Evolutionary conservation across 2,329 filamentous ascomycete species (phyloP).

Genomic region (Ilyonectria destructans): DNA sequence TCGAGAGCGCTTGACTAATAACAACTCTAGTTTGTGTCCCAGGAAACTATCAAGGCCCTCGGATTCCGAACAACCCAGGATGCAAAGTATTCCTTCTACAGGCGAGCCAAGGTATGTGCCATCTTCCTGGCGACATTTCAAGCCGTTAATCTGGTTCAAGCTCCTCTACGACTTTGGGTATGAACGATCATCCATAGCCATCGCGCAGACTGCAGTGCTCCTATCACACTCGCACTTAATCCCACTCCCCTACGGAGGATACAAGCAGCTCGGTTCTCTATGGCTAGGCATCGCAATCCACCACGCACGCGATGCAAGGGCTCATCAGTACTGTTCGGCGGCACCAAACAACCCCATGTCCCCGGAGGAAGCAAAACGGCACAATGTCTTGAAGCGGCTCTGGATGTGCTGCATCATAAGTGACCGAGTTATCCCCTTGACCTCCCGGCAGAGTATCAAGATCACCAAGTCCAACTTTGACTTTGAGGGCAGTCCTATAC

Average conservation of each 20-base stretch:
- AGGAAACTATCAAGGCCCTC: slow-evolving; percentile 37
- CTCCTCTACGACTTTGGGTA: slow-evolving; percentile 48
- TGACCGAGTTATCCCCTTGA: slow-evolving; percentile 41
- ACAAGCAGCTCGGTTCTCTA: slow-evolving; percentile 46
- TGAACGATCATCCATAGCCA: slow-evolving; percentile 44
- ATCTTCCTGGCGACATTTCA: fast-evolving
- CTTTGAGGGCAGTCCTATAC: slow-evolving; percentile 34
- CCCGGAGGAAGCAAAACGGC: slow-evolving; percentile 32
- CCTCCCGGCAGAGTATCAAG: slow-evolving; percentile 46
- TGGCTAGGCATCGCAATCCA: slow-evolving; percentile 48
- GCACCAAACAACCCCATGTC: slow-evolving; percentile 28
- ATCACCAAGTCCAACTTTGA: slow-evolving; percentile 46
- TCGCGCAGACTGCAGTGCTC: slow-evolving; percentile 45
- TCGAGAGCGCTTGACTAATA: background rate
- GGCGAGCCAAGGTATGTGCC: slow-evolving; percentile 43
- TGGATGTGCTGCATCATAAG: slow-evolving; percentile 50
- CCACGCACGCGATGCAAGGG: slow-evolving; percentile 46
- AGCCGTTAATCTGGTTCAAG: slow-evolving; percentile 2
- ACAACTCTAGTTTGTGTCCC: slow-evolving; percentile 36
- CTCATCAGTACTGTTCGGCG: slow-evolving; percentile 42
- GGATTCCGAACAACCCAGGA: slow-evolving; percentile 45
- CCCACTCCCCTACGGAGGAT: slow-evolving; percentile 44
- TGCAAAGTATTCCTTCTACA: slow-evolving; percentile 45
- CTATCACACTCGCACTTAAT: slow-evolving; percentile 47
- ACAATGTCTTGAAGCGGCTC: slow-evolving; percentile 44